These are phyloP conservation scores for Taphrina flavorubra DNA, from an alignment of 1,139 yeast species.

Conservation along the genomic window DNA sequence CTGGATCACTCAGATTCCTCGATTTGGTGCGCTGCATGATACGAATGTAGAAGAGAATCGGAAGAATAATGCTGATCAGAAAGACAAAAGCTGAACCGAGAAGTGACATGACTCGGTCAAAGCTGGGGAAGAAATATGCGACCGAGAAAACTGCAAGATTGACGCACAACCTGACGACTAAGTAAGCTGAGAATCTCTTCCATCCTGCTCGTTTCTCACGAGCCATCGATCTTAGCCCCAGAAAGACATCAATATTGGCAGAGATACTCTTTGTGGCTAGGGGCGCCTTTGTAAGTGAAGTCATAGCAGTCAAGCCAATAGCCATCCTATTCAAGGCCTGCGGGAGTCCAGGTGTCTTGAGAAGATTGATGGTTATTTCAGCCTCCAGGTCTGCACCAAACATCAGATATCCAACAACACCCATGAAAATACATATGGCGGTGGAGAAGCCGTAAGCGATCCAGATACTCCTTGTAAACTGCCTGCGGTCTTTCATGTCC, in stretches of 20 bases:
- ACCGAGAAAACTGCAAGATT: constrained; percentile 57
- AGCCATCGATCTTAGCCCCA: constrained; percentile 50
- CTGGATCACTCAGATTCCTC: not conserved
- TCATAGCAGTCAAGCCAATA: constrained; percentile 73
- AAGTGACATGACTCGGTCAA: constrained; percentile 82
- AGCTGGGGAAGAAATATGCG: constrained; percentile 71
- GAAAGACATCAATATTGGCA: constrained; percentile 63
- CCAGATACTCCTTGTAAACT: constrained; percentile 59
- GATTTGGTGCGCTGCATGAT: constrained; percentile 55
- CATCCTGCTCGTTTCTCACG: constrained; percentile 46
- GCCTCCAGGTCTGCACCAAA: constrained; percentile 79
- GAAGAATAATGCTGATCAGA: constrained; percentile 77
- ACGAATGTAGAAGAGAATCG: constrained; percentile 71
- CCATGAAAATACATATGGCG: constrained; percentile 74
- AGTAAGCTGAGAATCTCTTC: constrained; percentile 25
- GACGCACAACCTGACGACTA: constrained; percentile 53
- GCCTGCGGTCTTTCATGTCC: constrained; percentile 79
- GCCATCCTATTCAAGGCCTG: constrained; percentile 65
- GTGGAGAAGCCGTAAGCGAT: constrained; percentile 70
- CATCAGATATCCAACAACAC: constrained; percentile 82
- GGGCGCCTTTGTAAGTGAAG: constrained; percentile 88
- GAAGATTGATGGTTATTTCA: constrained; percentile 79
- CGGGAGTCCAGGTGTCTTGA: constrained; percentile 77
- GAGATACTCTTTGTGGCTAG: constrained; percentile 84
- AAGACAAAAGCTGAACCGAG: constrained; percentile 83